A percentile compares a stretch with the other conserved stretches of the same genome.
phyloP scores from a whole-genome alignment of 495 filamentous ascomycete species.

The Neurospora sp. region DNA sequence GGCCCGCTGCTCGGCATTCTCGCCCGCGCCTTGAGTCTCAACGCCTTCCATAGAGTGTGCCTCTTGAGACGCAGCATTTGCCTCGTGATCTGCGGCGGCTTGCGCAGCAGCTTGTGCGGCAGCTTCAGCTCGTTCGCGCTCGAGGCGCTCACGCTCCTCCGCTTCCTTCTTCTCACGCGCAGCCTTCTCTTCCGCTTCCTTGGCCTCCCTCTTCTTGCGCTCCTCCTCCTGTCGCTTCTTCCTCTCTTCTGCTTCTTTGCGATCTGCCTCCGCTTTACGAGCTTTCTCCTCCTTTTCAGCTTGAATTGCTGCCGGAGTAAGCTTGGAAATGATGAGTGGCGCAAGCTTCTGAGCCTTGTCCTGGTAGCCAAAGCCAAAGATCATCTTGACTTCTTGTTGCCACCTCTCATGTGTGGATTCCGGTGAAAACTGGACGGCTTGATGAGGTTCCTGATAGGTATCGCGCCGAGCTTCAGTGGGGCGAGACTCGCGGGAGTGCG shows the following conservation, averaged over 20 bases:
- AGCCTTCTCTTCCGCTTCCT: constrained; percentile 51
- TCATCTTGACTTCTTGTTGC: constrained; percentile 81
- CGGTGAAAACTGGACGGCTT: constrained; percentile 61
- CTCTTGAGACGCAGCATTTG: constrained; percentile 18
- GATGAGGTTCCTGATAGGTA: constrained; percentile 33
- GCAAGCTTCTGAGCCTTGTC: constrained; percentile 67
- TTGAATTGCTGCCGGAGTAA: constrained; percentile 79
- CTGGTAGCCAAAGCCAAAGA: constrained; percentile 57
- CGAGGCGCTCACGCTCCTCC: constrained; percentile 45
- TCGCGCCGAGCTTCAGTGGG: constrained; percentile 31
- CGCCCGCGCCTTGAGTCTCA: constrained; percentile 42
- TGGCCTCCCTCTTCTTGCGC: constrained; percentile 43
- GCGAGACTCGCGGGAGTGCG: constrained; percentile 21
- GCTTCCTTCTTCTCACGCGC: constrained; percentile 45
- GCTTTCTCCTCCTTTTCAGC: constrained; percentile 58
- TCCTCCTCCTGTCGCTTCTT: constrained; percentile 45
- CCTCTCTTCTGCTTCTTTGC: constrained; percentile 59
- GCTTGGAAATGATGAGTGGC: constrained; percentile 53
- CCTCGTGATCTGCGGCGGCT: constrained; percentile 4
- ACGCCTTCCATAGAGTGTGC: constrained; percentile 80
- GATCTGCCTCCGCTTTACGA: constrained; percentile 45
- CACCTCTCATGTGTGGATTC: constrained; percentile 64
- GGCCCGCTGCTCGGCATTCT: constrained; percentile 22
- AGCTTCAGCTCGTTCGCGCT: constrained; percentile 39
- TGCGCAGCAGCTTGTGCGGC: constrained; percentile 26